A percentile compares a stretch with the other conserved stretches of the same genome.
Evolutionary conservation across 1,284 basidiomycete species (phyloP).

Genomic region (Entoloma clypeatum): DNA sequence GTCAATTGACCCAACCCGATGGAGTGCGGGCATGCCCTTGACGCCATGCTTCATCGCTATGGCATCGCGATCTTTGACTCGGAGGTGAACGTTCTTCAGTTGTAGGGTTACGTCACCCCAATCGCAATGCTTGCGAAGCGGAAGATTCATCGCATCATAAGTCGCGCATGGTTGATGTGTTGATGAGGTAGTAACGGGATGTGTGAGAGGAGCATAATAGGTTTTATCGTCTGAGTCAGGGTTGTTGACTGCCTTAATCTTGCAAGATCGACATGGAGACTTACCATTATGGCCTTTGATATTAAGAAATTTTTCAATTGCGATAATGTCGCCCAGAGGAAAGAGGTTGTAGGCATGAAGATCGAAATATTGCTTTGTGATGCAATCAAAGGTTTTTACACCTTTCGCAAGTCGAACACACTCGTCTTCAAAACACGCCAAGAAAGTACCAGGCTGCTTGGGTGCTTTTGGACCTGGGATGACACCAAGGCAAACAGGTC

Average conservation of each 20-base stretch:
- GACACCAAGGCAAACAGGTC: conserved; percentile 36
- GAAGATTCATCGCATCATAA: conserved; percentile 36
- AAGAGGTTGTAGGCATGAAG: conserved; percentile 39
- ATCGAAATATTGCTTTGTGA: conserved; percentile 23
- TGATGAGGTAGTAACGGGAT: conserved; percentile 10
- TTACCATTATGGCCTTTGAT: conserved; percentile 47
- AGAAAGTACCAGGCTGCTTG: conserved; percentile 38
- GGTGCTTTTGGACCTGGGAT: conserved; percentile 44
- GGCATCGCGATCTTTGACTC: conserved; percentile 19
- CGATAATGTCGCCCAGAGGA: conserved; percentile 44
- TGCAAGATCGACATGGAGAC: conserved; percentile 42
- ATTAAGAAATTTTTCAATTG: conserved; percentile 38
- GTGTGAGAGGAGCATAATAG: conserved; percentile 37
- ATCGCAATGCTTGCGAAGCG: conserved; percentile 36
- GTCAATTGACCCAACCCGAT: conserved; percentile 30
- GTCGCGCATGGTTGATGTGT: conserved; percentile 1
- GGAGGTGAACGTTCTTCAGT: conserved; percentile 29
- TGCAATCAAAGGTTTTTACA: conserved; percentile 32
- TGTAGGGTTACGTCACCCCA: conserved; percentile 29
- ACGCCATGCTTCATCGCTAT: conserved; percentile 37
- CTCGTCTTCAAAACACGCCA: conserved; percentile 37
- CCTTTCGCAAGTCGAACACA: conserved; percentile 33
- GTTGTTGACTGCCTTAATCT: conserved; percentile 33
- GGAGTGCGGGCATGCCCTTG: conserved; percentile 36
- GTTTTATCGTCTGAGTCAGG: conserved; percentile 21